Conservation (phyloP, 495 filamentous ascomycete genomes). For the Lentithecium fluviatile region DNA sequence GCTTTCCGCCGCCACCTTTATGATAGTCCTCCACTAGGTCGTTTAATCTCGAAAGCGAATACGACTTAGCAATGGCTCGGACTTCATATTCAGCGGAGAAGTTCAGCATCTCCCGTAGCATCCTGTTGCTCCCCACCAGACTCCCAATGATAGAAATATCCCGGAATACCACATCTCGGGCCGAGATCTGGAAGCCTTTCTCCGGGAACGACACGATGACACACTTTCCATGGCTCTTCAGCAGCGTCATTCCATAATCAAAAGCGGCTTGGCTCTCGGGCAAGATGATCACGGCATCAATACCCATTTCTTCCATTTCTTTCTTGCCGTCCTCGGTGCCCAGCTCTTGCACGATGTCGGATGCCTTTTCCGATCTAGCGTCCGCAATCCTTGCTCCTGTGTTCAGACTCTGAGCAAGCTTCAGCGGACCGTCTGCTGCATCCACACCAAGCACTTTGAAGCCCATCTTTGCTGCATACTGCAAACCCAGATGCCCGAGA, state of each 20-base stretch:
- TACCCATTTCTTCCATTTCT: slow-evolving; percentile 42
- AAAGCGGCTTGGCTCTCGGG: slow-evolving; percentile 45
- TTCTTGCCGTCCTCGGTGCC: slow-evolving; percentile 38
- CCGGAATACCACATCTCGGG: slow-evolving; percentile 45
- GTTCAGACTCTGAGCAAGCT: slow-evolving; percentile 19
- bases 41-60: slow-evolving; percentile 42
- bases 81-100: slow-evolving; percentile 41
- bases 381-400: slow-evolving; percentile 32
- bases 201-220: slow-evolving; percentile 45
- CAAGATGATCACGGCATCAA: slow-evolving; percentile 48
- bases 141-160: slow-evolving; percentile 44
- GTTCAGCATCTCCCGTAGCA: slow-evolving; percentile 42
- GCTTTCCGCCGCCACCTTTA: slow-evolving; percentile 45
- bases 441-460: slow-evolving; percentile 28
- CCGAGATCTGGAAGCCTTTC: slow-evolving; percentile 43
- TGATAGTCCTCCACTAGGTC: slow-evolving; percentile 48
- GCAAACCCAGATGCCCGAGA: slow-evolving; percentile 30
- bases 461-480: slow-evolving; percentile 31
- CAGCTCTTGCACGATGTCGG: slow-evolving; percentile 21
- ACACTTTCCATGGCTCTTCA: slow-evolving; percentile 45
- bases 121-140: slow-evolving; percentile 43
- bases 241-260: slow-evolving; percentile 45
- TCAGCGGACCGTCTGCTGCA: slow-evolving; percentile 20
- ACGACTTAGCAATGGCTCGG: slow-evolving; percentile 42
- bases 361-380: slow-evolving; percentile 22